A percentile compares a stretch with the other conserved stretches of the same genome.
phyloP scores from a whole-genome alignment of 1,284 basidiomycete genomes.

The Apiotrichum siamense region DNA sequence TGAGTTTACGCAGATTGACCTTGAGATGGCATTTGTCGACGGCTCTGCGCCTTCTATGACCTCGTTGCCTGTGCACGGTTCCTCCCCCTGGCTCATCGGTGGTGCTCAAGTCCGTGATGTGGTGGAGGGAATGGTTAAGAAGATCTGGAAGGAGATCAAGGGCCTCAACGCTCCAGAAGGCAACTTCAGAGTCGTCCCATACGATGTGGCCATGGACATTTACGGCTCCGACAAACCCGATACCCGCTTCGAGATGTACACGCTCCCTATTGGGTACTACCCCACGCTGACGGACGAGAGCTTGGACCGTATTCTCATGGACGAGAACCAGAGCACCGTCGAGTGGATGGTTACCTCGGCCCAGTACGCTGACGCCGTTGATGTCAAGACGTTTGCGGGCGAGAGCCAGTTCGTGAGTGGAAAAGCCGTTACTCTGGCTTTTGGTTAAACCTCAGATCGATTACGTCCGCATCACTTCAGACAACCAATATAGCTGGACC shows the following conservation, averaged over 20 bases:
- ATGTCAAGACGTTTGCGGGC: conserved; percentile 28
- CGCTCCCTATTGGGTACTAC: conserved; percentile 47
- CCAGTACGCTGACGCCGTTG: conserved; percentile 27
- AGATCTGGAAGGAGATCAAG: conserved; percentile 64
- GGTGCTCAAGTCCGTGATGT: conserved; percentile 69
- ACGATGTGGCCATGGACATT: conserved; percentile 76
- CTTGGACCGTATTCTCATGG: conserved; percentile 43
- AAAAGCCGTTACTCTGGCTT: too few species aligned
- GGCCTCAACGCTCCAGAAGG: conserved; percentile 54
- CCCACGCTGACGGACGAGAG: conserved; percentile 40
- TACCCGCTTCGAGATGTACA: conserved; percentile 72
- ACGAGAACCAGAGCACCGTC: conserved; percentile 40
- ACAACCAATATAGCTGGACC: conserved; percentile 39
- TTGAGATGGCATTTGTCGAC: conserved; percentile 91
- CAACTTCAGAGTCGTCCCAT: conserved; percentile 72
- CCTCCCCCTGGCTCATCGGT: conserved; percentile 68
- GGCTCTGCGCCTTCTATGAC: conserved; percentile 54
- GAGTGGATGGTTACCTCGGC: conserved; percentile 46
- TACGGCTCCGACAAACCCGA: conserved; percentile 97
- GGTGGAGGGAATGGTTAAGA: conserved; percentile 64
- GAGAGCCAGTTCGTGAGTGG: conserved; percentile 34
- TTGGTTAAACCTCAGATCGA: conserved; percentile 25
- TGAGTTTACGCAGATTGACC: conserved; percentile 93
- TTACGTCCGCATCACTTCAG: conserved; percentile 38
- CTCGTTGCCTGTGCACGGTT: conserved; percentile 26